Percentiles rank a stretch among this genome's conserved stretches.
Conservation (phyloP, 2,329 filamentous ascomycete species). For the Calonectria honghensis region DNA sequence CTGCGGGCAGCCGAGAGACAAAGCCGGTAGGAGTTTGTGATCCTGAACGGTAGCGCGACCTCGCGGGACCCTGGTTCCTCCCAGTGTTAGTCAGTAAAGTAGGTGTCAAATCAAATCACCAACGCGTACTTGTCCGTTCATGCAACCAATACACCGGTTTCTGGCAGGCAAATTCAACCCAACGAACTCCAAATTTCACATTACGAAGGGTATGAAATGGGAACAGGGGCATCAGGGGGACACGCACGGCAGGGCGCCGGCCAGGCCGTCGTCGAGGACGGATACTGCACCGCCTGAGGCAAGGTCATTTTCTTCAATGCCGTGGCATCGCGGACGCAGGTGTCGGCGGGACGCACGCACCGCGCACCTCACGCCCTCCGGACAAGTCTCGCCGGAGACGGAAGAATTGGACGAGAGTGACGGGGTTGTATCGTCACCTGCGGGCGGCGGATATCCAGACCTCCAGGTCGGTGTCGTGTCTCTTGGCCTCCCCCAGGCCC, state of each 20-base stretch:
- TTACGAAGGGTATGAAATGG: slow-evolving; percentile 34
- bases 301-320: slow-evolving; percentile 38
- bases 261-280: slow-evolving; percentile 30
- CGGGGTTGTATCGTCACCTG: slow-evolving; percentile 40
- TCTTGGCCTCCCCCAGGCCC: slow-evolving; percentile 19
- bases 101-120: slow-evolving; percentile 8
- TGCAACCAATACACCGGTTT: slow-evolving; percentile 8
- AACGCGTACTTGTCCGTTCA: not conserved
- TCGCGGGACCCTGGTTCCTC: slow-evolving; percentile 14
- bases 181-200: slow-evolving; percentile 32
- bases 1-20: slow-evolving; percentile 25
- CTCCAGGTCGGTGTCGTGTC: slow-evolving; percentile 7
- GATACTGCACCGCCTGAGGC: slow-evolving; percentile 37
- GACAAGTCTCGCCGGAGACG: not conserved
- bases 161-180: slow-evolving; percentile 16
- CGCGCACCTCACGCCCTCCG: not conserved
- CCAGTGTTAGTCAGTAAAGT: not conserved
- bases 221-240: slow-evolving; percentile 31
- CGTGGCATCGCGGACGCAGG: slow-evolving; percentile 39
- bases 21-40: slow-evolving; percentile 16
- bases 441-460: slow-evolving; percentile 26
- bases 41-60: slow-evolving; percentile 1
- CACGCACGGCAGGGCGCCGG: slow-evolving; percentile 31
- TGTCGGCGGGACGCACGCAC: slow-evolving; percentile 31
- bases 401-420: slow-evolving; percentile 24